These are phyloP conservation scores for Casuarina cunninghamiana DNA, from an alignment of 306 rosid species.

Conservation along the genomic window DNA sequence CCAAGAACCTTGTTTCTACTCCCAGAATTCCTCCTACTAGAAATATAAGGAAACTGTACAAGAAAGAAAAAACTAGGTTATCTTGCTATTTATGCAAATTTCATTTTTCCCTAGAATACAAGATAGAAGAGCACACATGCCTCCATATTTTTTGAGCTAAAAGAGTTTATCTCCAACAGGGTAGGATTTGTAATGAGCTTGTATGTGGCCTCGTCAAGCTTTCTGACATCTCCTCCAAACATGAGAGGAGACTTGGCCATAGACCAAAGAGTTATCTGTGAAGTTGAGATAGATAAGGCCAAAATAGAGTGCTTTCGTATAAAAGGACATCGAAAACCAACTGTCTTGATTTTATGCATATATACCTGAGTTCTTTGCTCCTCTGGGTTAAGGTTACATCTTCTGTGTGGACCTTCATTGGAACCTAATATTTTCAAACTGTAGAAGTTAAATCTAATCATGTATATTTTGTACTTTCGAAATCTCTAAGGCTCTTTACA, in stretches of 20 bases:
- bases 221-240: constrained; percentile 94
- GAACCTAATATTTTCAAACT: constrained; percentile 45
- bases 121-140: constrained; percentile 43
- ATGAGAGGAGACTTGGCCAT: constrained; percentile 95
- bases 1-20: constrained; percentile 22
- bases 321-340: constrained; percentile 18
- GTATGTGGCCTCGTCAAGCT: constrained; percentile 48
- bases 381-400: constrained; percentile 40
- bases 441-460: constrained; percentile 12
- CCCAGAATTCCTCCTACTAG: constrained; percentile 28
- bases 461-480: constrained; percentile 10
- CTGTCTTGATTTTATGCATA: neutral
- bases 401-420: constrained; percentile 85
- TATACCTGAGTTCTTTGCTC: constrained; percentile 90
- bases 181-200: constrained; percentile 66
- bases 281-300: constrained; percentile 19
- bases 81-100: constrained; percentile 11
- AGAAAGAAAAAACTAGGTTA: constrained; percentile 18
- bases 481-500: constrained; percentile 5
- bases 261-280: constrained; percentile 88
- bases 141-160: constrained; percentile 81
- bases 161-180: constrained; percentile 69
- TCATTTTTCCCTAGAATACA: constrained; percentile 11
- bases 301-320: constrained; percentile 11
- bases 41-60: constrained; percentile 65